Conservation (phyloP, 176 grass and related monocot genomes). For the Puccinellia tenuiflora region DNA sequence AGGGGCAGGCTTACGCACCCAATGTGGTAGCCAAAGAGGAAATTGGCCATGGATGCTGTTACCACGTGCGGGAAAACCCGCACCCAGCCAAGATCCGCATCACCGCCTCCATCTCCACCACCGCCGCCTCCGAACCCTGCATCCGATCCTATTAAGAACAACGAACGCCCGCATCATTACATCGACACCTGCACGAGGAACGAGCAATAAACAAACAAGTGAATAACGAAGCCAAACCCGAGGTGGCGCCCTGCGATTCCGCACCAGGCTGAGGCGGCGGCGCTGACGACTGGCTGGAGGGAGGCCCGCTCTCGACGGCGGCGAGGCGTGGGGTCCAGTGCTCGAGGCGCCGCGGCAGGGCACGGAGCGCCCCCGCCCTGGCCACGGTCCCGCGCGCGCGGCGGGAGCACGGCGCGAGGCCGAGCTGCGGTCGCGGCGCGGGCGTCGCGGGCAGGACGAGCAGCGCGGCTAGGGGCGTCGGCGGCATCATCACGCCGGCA, state of each 20-base stretch:
- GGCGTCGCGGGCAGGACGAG: background rate
- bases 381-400: background rate
- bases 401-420: background rate
- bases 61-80: constrained; percentile 81
- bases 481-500: constrained; percentile 1
- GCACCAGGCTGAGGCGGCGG: background rate
- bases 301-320: constrained; percentile 28
- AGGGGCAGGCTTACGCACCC: constrained; percentile 62
- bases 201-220: background rate
- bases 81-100: constrained; percentile 64
- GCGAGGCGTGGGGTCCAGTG: constrained; percentile 21
- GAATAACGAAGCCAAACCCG: constrained; percentile 1
- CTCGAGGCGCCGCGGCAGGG: constrained; percentile 20
- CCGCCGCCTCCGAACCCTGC: background rate
- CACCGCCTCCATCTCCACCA: constrained; percentile 20
- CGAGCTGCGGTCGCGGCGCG: background rate
- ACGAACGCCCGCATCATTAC: background rate
- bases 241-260: background rate
- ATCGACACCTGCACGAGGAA: constrained; percentile 1
- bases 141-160: constrained; percentile 8
- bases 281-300: background rate
- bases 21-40: constrained; percentile 95
- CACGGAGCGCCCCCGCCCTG: background rate
- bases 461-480: background rate
- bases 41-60: constrained; percentile 92